These are phyloP conservation scores for Phytopythium oedochilum DNA, from an alignment of 352 stramenopile species.

Conservation along the genomic window DNA sequence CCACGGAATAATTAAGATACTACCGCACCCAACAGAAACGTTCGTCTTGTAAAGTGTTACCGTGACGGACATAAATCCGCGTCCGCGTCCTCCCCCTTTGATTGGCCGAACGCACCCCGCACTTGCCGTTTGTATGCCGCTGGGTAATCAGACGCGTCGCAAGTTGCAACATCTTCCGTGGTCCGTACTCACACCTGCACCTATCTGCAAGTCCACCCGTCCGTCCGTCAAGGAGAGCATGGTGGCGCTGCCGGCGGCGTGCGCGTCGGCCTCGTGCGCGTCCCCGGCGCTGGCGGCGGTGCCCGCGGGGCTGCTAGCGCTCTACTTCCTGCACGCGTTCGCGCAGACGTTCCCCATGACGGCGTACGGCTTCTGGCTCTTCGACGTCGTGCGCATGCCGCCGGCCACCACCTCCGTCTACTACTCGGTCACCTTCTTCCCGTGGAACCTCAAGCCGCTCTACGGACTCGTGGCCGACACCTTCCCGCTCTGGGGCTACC, in stretches of 20 bases:
- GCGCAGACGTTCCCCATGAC: constrained; percentile 74
- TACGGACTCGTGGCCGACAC: constrained; percentile 77
- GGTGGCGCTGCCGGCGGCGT: background rate
- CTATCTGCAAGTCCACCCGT: too few relatives aligned
- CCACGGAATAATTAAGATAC: too few relatives aligned
- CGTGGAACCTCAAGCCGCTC: constrained; percentile 84
- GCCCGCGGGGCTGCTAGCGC: constrained; percentile 48
- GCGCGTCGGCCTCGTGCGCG: background rate
- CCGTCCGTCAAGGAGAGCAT: background rate
- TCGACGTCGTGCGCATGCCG: constrained; percentile 70
- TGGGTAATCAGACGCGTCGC: too few relatives aligned
- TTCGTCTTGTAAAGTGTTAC: too few relatives aligned
- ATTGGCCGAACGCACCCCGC: too few relatives aligned
- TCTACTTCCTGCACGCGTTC: constrained; percentile 82
- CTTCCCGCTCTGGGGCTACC: constrained; percentile 66
- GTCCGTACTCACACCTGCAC: too few relatives aligned
- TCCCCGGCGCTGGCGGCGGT: constrained; percentile 16
- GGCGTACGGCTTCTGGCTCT: constrained; percentile 74
- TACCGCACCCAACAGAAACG: too few relatives aligned
- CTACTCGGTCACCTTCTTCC: constrained; percentile 80
- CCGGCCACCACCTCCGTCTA: constrained; percentile 75
- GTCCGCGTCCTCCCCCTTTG: too few relatives aligned
- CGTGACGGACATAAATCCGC: too few relatives aligned
- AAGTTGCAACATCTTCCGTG: too few relatives aligned
- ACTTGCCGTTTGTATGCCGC: too few relatives aligned